Percentiles rank a stretch among this genome's conserved stretches.
Evolutionary conservation across 768 basidiomycete species (phyloP).

Genomic region (Kwoniella dendrophila): DNA sequence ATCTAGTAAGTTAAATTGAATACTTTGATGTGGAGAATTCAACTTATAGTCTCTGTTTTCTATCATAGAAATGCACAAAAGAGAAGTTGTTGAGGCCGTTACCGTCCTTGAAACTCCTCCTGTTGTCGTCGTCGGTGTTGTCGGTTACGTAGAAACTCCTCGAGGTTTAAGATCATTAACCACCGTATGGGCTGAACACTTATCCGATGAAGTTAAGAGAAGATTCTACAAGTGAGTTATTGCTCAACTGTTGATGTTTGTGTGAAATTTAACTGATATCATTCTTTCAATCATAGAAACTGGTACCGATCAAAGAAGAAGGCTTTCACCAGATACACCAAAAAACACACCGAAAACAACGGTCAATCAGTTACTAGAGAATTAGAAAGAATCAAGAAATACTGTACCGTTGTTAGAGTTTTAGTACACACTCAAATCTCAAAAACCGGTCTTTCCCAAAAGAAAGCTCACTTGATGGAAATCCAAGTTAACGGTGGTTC

Average conservation of each 20-base stretch:
- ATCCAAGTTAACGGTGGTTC: constrained; percentile 97
- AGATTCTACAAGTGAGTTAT: constrained; percentile 74
- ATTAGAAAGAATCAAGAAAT: constrained; percentile 98
- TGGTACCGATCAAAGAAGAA: constrained; percentile 99
- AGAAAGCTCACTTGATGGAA: constrained; percentile 99
- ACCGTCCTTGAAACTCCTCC: constrained; percentile 95
- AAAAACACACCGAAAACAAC: constrained; percentile 94
- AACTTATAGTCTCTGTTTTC: background rate
- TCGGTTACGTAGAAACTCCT: constrained; percentile 99
- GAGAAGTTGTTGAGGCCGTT: constrained; percentile 97
- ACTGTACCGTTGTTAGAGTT: constrained; percentile 99
- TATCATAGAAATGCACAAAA: constrained; percentile 95
- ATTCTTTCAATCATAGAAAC: constrained; percentile 64
- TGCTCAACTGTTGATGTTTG: background rate
- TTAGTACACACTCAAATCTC: constrained; percentile 98
- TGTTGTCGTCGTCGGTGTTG: constrained; percentile 93
- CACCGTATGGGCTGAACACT: constrained; percentile 94
- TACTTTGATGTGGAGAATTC: background rate
- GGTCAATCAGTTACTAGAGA: constrained; percentile 91
- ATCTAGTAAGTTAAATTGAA: constrained; percentile 72
- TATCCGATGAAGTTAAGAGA: constrained; percentile 96
- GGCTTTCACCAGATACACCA: constrained; percentile 99
- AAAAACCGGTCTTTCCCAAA: constrained; percentile 96
- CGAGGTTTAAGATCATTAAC: constrained; percentile 98
- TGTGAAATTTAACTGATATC: background rate